These are phyloP conservation scores for Candolleomyces aberdarensis DNA, from an alignment of 768 basidiomycete genomes.

Conservation along the genomic window DNA sequence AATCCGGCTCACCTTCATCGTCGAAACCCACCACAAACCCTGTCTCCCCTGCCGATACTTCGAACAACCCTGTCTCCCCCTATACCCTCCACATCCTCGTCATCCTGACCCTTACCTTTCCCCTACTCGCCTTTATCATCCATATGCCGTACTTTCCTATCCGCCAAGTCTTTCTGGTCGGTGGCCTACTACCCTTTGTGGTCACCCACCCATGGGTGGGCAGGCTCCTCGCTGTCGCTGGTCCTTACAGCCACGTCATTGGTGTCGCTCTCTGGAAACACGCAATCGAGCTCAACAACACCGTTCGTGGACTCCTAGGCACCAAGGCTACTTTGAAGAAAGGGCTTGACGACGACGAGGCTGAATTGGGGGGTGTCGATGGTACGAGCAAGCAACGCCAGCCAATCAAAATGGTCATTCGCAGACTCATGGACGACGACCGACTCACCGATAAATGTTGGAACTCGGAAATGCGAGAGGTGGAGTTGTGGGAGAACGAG, in stretches of 20 bases:
- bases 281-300: no score
- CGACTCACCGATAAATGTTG: slow-evolving; percentile 61
- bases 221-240: background rate
- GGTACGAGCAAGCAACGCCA: background rate
- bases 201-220: slow-evolving; percentile 46
- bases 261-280: no score
- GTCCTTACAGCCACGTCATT: no score
- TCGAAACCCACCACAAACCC: slow-evolving; percentile 7
- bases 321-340: background rate
- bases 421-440: slow-evolving; percentile 60
- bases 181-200: slow-evolving; percentile 51
- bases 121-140: slow-evolving; percentile 47
- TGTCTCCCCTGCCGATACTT: background rate
- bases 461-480: slow-evolving; percentile 59
- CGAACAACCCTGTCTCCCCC: slow-evolving; percentile 30
- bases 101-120: slow-evolving; percentile 42
- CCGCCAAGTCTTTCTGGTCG: slow-evolving; percentile 41
- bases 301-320: background rate
- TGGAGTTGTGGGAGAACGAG: slow-evolving; percentile 83
- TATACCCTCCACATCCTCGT: slow-evolving; percentile 55
- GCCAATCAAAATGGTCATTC: slow-evolving; percentile 23
- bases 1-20: slow-evolving; percentile 10
- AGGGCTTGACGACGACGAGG: no score
- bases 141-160: slow-evolving; percentile 47
- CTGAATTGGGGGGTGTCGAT: no score